Conservation (phyloP, 1,284 basidiomycete genomes). For the Takashimella koratensis region DNA sequence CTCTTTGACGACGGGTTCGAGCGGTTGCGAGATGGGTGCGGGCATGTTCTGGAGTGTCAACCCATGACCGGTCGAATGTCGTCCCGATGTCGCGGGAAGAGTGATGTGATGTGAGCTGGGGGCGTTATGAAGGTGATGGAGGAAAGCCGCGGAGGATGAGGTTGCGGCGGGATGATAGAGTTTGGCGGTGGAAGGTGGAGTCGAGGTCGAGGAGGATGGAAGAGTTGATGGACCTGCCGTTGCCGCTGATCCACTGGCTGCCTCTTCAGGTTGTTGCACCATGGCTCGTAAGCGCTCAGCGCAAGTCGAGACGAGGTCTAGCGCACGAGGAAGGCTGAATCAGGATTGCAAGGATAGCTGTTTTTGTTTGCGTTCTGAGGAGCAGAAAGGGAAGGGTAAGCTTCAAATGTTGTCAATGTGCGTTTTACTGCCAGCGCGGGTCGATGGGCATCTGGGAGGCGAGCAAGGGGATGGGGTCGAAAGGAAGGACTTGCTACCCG, state of each 20-base stretch:
- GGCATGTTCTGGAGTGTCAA: constrained; percentile 8
- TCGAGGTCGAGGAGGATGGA: neutral
- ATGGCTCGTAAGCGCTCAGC: no score
- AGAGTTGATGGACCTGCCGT: neutral
- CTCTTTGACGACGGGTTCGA: constrained; percentile 11
- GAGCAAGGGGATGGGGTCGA: no score
- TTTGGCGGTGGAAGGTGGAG: neutral
- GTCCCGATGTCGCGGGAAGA: constrained; percentile 19
- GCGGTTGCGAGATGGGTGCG: constrained; percentile 7
- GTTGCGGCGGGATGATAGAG: neutral
- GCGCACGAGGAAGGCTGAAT: no score
- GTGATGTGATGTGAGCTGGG: constrained; percentile 44
- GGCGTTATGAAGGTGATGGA: constrained; percentile 44
- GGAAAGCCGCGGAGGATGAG: constrained; percentile 33
- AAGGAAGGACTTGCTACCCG: no score
- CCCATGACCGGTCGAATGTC: constrained; percentile 8
- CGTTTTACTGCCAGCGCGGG: no score
- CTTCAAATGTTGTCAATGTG: no score
- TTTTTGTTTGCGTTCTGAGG: no score
- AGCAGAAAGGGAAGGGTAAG: no score
- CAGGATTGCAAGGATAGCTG: no score
- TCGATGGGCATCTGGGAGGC: no score
- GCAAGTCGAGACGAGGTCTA: no score
- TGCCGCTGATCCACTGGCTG: neutral
- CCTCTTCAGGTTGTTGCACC: no score